Percentiles rank a stretch among this genome's conserved stretches.
Conservation (phyloP, 108 stramenopile species). For the Thalassiosira profunda region DNA sequence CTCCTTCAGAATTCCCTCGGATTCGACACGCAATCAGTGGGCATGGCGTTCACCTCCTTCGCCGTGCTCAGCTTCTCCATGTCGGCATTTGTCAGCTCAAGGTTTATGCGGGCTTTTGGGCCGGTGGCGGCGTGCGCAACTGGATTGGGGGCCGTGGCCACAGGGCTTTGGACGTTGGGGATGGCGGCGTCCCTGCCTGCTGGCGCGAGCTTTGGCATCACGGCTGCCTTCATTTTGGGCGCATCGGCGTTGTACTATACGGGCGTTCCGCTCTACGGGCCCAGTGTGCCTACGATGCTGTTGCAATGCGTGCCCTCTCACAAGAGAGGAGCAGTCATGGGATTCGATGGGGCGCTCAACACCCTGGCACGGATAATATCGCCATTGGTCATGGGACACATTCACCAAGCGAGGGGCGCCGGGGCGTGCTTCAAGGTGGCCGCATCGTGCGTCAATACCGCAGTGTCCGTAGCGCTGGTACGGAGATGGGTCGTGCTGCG, state of each 20-base stretch:
- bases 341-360: slow-evolving; percentile 76
- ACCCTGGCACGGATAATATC: slow-evolving; percentile 67
- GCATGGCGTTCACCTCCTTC: slow-evolving; percentile 65
- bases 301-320: slow-evolving; percentile 76
- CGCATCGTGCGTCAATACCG: slow-evolving; percentile 44
- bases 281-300: slow-evolving; percentile 83
- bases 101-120: slow-evolving; percentile 55
- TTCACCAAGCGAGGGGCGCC: slow-evolving; percentile 60
- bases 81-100: slow-evolving; percentile 53
- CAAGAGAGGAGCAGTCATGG: slow-evolving; percentile 71
- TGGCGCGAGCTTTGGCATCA: slow-evolving; percentile 11
- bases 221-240: slow-evolving; percentile 27
- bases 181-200: slow-evolving; percentile 42
- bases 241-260: slow-evolving; percentile 72
- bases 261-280: slow-evolving; percentile 81
- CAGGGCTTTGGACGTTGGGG: slow-evolving; percentile 60
- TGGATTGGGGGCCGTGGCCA: slow-evolving; percentile 61
- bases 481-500: slow-evolving; percentile 64
- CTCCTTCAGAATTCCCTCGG: slow-evolving; percentile 52
- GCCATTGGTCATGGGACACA: slow-evolving; percentile 70
- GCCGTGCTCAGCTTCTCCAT: slow-evolving; percentile 73
- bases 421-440: slow-evolving; percentile 68
- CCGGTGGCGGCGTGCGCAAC: slow-evolving; percentile 68
- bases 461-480: slow-evolving; percentile 50
- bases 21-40: slow-evolving; percentile 60